phyloP scores from a whole-genome alignment of 352 stramenopile species.

The Phytopythium oedochilum region DNA sequence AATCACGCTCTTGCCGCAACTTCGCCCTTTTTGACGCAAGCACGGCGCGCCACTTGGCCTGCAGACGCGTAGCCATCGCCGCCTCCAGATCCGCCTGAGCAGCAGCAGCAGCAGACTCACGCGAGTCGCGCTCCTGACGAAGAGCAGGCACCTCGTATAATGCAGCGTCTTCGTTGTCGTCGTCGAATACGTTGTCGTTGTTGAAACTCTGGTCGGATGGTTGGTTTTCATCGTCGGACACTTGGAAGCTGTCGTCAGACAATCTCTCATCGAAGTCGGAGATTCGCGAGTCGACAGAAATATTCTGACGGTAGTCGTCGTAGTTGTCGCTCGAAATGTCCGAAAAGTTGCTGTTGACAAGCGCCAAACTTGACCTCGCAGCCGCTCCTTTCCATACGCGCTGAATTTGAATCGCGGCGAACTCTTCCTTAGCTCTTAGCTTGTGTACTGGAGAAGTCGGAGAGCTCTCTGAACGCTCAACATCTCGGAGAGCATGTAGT shows the following conservation, averaged over 20 bases:
- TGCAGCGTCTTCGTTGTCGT: too few species aligned
- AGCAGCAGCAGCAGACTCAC: neutral
- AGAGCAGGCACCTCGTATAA: conserved; percentile 4
- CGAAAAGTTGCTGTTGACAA: neutral
- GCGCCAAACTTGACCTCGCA: neutral
- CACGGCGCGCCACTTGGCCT: conserved; percentile 2
- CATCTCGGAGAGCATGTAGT: neutral
- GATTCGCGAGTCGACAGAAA: neutral
- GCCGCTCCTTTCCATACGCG: neutral
- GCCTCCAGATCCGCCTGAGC: conserved; percentile 3
- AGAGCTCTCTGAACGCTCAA: neutral
- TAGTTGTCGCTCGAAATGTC: neutral
- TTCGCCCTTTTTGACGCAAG: conserved; percentile 4
- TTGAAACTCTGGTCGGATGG: neutral
- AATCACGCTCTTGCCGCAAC: neutral
- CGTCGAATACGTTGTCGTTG: too few species aligned
- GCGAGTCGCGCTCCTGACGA: neutral
- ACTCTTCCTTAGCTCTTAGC: neutral
- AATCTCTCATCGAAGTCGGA: conserved; percentile 1
- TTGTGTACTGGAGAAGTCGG: neutral
- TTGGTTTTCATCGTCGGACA: neutral
- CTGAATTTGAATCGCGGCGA: conserved; percentile 1
- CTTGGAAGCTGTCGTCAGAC: neutral
- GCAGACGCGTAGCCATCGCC: conserved; percentile 13
- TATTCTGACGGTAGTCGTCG: neutral